These are phyloP conservation scores for Coemansia sp. DNA, from an alignment of 371 early-diverging fungal genomes.

Conservation along the genomic window DNA sequence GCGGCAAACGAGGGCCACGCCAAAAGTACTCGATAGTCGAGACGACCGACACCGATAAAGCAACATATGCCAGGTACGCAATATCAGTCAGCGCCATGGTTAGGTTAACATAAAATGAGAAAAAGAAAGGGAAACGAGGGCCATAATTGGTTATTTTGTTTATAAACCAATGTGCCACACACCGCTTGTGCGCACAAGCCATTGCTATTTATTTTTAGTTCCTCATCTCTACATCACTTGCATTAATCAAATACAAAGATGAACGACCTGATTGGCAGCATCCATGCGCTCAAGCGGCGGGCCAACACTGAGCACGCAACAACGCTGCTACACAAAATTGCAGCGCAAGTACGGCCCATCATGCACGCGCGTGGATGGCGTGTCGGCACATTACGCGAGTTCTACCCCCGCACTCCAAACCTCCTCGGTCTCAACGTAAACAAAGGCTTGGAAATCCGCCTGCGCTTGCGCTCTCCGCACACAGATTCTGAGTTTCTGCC, in stretches of 20 bases:
- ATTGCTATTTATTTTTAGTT: no score
- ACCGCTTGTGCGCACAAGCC: background rate
- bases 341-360: slow-evolving; percentile 40
- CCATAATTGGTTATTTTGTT: background rate
- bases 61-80: background rate
- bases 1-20: background rate
- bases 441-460: slow-evolving; percentile 36
- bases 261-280: slow-evolving; percentile 27
- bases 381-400: slow-evolving; percentile 36
- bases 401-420: slow-evolving; percentile 33
- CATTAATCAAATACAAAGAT: background rate
- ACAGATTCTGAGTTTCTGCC: slow-evolving; percentile 16
- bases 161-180: background rate
- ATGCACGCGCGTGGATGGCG: slow-evolving; percentile 45
- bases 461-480: slow-evolving; percentile 37
- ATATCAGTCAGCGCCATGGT: background rate
- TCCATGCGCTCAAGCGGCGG: slow-evolving; percentile 31
- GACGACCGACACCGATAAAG: background rate
- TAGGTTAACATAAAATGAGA: background rate
- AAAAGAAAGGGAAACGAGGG: background rate
- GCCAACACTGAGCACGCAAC: slow-evolving; percentile 12
- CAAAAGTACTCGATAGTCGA: background rate
- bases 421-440: slow-evolving; percentile 50
- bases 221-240: no score
- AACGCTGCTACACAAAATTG: slow-evolving; percentile 24